These are phyloP conservation scores for Pisolithus marmoratus DNA, from an alignment of 768 basidiomycete genomes.

Conservation along the genomic window DNA sequence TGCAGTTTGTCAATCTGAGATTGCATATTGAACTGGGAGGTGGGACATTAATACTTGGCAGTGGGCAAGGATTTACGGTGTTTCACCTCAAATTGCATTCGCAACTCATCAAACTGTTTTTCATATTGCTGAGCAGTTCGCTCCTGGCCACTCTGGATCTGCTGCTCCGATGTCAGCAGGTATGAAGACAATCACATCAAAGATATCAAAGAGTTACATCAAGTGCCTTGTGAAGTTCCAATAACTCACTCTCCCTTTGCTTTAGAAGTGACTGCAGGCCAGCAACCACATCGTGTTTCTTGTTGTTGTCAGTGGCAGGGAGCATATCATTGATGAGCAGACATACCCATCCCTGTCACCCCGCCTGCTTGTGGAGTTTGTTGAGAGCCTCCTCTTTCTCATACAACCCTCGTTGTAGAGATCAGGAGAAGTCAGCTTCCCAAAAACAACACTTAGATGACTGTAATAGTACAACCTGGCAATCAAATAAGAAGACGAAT, in stretches of 20 bases:
- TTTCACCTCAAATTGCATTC: neutral
- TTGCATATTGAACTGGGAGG: neutral
- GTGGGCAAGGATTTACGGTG: neutral
- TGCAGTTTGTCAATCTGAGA: neutral
- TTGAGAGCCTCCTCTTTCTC: neutral
- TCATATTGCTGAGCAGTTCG: neutral
- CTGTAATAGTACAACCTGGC: neutral
- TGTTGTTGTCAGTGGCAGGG: neutral
- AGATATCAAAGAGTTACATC: too few species aligned
- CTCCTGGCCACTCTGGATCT: neutral
- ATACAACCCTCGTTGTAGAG: neutral
- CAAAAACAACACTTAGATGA: neutral
- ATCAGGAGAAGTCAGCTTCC: neutral
- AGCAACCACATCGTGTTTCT: neutral
- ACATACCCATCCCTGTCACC: neutral
- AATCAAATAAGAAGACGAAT: neutral
- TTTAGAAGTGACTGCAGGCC: too few species aligned
- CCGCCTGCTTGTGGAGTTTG: neutral
- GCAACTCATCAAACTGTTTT: neutral
- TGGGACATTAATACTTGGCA: neutral
- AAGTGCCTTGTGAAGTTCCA: too few species aligned
- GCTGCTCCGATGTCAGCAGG: too few species aligned
- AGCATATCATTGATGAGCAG: neutral
- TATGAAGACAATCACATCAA: too few species aligned
- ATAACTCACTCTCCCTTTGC: too few species aligned